A percentile compares a stretch with the other conserved stretches of the same genome.
phyloP scores from a whole-genome alignment of 2,329 filamentous ascomycete genomes.

The Dryadomyces quercus-mongolicae region DNA sequence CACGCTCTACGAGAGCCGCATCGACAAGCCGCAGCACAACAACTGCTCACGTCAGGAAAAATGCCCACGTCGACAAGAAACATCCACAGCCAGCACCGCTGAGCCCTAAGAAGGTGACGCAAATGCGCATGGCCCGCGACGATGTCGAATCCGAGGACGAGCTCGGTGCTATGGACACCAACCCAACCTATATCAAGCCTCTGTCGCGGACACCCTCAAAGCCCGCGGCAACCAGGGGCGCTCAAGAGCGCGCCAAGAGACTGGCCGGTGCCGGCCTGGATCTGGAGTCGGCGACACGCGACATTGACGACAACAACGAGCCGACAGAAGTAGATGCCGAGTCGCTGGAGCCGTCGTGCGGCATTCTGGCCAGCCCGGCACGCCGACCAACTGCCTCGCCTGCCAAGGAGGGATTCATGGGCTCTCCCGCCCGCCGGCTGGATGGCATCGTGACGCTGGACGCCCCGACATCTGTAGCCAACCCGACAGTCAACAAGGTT shows the following conservation, averaged over 20 bases:
- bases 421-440: slow-evolving; percentile 40
- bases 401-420: slow-evolving; percentile 38
- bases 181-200: slow-evolving; percentile 33
- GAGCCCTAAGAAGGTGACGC: slow-evolving; percentile 53
- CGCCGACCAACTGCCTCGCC: slow-evolving; percentile 39
- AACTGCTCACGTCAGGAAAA: background rate
- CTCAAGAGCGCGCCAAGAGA: too few relatives aligned
- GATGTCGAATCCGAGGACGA: slow-evolving; percentile 47
- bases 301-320: background rate
- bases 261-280: slow-evolving; percentile 4
- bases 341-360: slow-evolving; percentile 22
- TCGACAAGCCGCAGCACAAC: background rate
- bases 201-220: slow-evolving; percentile 46
- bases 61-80: slow-evolving; percentile 11
- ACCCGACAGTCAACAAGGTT: slow-evolving; percentile 19
- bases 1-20: slow-evolving; percentile 4
- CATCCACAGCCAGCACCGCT: slow-evolving; percentile 31
- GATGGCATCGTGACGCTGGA: slow-evolving; percentile 25
- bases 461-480: slow-evolving; percentile 8
- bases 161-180: slow-evolving; percentile 35
- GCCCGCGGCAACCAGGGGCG: slow-evolving; percentile 19
- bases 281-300: background rate
- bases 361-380: slow-evolving; percentile 41
- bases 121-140: slow-evolving; percentile 32
- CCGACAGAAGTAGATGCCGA: slow-evolving; percentile 15